phyloP scores from a whole-genome alignment of 2,329 filamentous ascomycete genomes.

The Diaporthe ampelina region DNA sequence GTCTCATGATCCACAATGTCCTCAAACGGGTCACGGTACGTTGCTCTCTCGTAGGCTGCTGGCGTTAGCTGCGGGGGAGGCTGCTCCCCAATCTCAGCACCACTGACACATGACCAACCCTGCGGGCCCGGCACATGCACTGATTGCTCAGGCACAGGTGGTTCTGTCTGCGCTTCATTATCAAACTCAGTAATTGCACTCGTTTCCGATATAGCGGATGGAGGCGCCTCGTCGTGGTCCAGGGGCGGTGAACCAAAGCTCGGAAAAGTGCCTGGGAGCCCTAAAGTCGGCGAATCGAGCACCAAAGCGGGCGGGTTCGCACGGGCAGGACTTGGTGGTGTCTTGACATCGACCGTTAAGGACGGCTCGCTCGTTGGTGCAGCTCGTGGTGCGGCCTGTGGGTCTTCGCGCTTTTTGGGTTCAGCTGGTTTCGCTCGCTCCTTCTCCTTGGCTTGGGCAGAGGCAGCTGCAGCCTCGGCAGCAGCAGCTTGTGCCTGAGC shows the following conservation, averaged over 20 bases:
- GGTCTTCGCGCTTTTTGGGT: background rate
- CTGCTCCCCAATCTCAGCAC: slow-evolving; percentile 40
- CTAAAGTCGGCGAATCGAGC: slow-evolving; percentile 75
- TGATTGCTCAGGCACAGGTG: slow-evolving; percentile 53
- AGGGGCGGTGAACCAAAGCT: slow-evolving; percentile 52
- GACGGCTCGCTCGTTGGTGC: slow-evolving; percentile 40
- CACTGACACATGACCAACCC: slow-evolving; percentile 8
- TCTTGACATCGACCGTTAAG: slow-evolving; percentile 34
- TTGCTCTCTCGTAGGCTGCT: slow-evolving; percentile 50
- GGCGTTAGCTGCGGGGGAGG: slow-evolving; percentile 47
- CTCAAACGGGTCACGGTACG: slow-evolving; percentile 66
- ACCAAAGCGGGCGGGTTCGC: slow-evolving; percentile 37
- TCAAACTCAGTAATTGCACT: slow-evolving; percentile 81
- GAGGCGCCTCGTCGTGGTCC: slow-evolving; percentile 63
- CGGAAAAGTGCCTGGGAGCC: slow-evolving; percentile 75
- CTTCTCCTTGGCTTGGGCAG: slow-evolving; percentile 32
- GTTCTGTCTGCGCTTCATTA: slow-evolving; percentile 76
- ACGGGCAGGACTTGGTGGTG: slow-evolving; percentile 21
- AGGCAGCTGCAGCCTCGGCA: slow-evolving; percentile 41
- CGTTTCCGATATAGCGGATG: slow-evolving; percentile 70
- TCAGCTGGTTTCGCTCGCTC: slow-evolving; percentile 21
- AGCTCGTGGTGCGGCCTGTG: slow-evolving; percentile 18
- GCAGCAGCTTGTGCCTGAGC: slow-evolving; percentile 50
- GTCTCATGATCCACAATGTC: slow-evolving; percentile 56
- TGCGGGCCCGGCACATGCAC: slow-evolving; percentile 41